Base-by-base conservation (phyloP, 2,329 filamentous ascomycete species). In the Eutypa lata region DNA sequence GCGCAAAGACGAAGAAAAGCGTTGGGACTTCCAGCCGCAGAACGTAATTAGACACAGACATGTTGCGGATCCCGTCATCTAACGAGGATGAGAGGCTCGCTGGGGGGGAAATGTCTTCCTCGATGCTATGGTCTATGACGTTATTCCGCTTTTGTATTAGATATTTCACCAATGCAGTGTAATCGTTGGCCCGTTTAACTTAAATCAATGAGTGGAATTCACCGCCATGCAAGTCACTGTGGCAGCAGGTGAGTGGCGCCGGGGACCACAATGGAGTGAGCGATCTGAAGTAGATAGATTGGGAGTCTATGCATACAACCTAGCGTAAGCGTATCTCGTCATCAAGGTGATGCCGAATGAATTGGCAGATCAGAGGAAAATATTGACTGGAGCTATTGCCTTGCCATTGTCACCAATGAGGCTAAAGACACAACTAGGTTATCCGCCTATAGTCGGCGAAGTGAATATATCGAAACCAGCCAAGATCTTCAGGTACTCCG, bases 401-500 rank as follows among this genome's bases (percentile, higher is more conserved):
- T 47, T 56, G 44, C 14, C 26, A 52, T 40, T 22, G 46, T 53
- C 53, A 48, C 44, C 42, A 48, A 54, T 43, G 35, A 14, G 26
- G 43, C 42, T 38, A 19, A 31, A 37, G 43, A 28, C 33, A 47
- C 13, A 38, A 14, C 35, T 18, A 7, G 5, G 35, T 38, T 7
- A 16, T 18, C 35, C 13, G n/a, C 35, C 35, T 38, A 18, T 38
- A 38, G 44, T 53, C 42, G 51, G 45, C 51, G 56, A 63, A 33
- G 54, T 57, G 53, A 47, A 50, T 46, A 51, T 57, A 53, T 56
- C 48, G 56, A 53, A 58, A 61, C 57, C 60, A 65, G 59, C 48
- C 56, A 61, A 60, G 63, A 67, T 65, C 61, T 64, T 63, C 59
- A 65, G 61, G 63, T 51, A 64, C 60, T 53, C 52, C 55, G 59